Conservation (phyloP, 2,329 filamentous ascomycete genomes). For the Colletotrichum tabaci region DNA sequence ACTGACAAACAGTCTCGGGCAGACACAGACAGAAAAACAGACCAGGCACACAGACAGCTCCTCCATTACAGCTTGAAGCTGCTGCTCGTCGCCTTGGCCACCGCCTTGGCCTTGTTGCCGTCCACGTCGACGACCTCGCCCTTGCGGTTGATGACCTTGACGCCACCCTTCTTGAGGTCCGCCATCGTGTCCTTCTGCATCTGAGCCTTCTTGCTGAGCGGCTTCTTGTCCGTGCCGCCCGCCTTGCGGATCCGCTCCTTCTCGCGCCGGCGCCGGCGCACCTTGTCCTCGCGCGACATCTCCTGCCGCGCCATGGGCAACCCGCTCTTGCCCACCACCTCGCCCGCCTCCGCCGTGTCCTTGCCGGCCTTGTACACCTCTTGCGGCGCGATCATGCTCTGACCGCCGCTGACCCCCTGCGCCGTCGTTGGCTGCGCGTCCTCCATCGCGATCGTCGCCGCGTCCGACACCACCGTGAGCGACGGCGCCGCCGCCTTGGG, state of each 20-base stretch:
- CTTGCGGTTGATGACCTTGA: slow-evolving; percentile 92
- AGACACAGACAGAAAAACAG: no score
- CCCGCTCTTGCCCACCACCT: slow-evolving; percentile 84
- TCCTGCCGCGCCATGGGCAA: slow-evolving; percentile 86
- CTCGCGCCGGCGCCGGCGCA: slow-evolving; percentile 80
- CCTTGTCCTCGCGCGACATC: slow-evolving; percentile 89
- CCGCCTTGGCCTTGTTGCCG: slow-evolving; percentile 78
- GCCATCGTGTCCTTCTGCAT: slow-evolving; percentile 68
- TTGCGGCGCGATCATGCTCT: slow-evolving; percentile 89
- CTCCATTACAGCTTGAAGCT: slow-evolving; percentile 72
- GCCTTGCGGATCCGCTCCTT: slow-evolving; percentile 88
- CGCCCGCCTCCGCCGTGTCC: slow-evolving; percentile 73
- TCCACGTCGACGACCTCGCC: slow-evolving; percentile 88
- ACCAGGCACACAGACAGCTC: no score
- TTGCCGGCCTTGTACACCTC: slow-evolving; percentile 91
- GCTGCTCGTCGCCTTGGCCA: slow-evolving; percentile 66
- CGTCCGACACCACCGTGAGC: slow-evolving; percentile 89
- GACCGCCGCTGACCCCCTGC: slow-evolving; percentile 77
- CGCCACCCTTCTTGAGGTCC: slow-evolving; percentile 85
- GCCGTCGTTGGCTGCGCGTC: slow-evolving; percentile 91
- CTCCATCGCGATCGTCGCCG: slow-evolving; percentile 94
- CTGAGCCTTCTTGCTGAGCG: slow-evolving; percentile 70
- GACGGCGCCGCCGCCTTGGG: slow-evolving; percentile 87
- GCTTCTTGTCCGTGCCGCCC: slow-evolving; percentile 63
- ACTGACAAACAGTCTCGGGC: background rate